phyloP scores from a whole-genome alignment of 306 rosid genomes.

The Quercus berberidifolia region DNA sequence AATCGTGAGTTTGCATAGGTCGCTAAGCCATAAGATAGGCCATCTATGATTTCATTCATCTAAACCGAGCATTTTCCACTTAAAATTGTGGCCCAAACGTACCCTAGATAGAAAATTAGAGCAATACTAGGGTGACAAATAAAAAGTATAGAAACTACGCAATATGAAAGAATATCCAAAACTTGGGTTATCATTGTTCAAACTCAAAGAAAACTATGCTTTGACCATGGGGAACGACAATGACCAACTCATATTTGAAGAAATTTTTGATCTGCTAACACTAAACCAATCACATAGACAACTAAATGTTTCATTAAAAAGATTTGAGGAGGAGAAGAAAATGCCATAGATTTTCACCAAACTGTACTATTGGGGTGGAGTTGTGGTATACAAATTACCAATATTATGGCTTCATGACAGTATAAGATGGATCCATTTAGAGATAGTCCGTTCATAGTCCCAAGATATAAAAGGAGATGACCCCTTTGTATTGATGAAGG shows the following conservation, averaged over 20 bases:
- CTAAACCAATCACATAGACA: background rate
- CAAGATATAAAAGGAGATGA: conserved; percentile 24
- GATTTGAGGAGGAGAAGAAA: background rate
- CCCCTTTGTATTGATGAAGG: conserved; percentile 43
- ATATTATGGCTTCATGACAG: conserved; percentile 5
- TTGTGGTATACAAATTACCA: conserved; percentile 5
- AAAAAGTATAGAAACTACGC: too few relatives aligned
- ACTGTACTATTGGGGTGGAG: background rate
- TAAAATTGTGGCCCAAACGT: too few relatives aligned
- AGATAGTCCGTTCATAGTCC: conserved; percentile 20
- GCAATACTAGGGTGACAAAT: too few relatives aligned
- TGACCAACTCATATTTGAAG: background rate
- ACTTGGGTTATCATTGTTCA: background rate
- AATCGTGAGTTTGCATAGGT: too few relatives aligned
- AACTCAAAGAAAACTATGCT: background rate
- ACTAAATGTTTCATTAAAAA: background rate
- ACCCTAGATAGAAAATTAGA: too few relatives aligned
- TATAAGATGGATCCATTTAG: background rate
- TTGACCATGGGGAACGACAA: background rate
- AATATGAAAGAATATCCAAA: too few relatives aligned
- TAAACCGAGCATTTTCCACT: too few relatives aligned
- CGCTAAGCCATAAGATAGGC: too few relatives aligned
- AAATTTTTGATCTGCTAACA: background rate
- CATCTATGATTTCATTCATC: too few relatives aligned
- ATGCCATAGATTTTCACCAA: background rate